Percentiles rank a stretch among this genome's conserved stretches.
phyloP scores from a whole-genome alignment of 331 rosid species.

The Acacia concinna region DNA sequence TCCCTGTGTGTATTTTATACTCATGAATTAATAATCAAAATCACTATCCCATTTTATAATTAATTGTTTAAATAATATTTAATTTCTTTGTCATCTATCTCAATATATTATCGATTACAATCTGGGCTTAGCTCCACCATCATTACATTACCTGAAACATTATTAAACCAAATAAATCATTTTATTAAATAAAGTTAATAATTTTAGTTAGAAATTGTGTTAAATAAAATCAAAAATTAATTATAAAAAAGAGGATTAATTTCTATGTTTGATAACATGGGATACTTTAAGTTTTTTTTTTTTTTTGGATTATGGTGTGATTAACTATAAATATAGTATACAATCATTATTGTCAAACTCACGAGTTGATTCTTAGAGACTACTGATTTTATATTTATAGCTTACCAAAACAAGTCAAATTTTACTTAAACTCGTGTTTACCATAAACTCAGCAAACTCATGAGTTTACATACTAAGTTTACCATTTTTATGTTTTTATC shows the following conservation, averaged over 20 bases:
- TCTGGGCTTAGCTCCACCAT: conserved; percentile 44
- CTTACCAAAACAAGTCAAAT: no score
- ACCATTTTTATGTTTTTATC: no score
- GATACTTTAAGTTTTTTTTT: not conserved
- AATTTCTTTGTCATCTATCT: conserved; percentile 1
- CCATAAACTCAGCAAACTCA: no score
- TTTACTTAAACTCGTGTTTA: no score
- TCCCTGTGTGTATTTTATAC: no score
- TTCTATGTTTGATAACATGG: not conserved
- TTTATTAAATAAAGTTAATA: not conserved
- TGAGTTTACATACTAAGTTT: no score
- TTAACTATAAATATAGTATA: not conserved
- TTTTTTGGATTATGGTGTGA: not conserved
- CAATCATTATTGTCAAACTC: no score
- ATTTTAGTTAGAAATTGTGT: not conserved
- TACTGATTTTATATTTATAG: no score
- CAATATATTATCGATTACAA: conserved; percentile 42
- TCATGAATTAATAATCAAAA: not conserved
- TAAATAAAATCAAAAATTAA: not conserved
- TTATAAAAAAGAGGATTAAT: not conserved
- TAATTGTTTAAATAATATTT: not conserved
- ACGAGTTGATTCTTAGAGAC: no score
- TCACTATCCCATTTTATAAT: conserved; percentile 24
- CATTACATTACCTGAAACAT: conserved; percentile 21
- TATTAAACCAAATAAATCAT: not conserved